A percentile compares a stretch with the other conserved stretches of the same genome.
Conservation (phyloP, 1,284 basidiomycete species). For the Apiotrichum brassicae region DNA sequence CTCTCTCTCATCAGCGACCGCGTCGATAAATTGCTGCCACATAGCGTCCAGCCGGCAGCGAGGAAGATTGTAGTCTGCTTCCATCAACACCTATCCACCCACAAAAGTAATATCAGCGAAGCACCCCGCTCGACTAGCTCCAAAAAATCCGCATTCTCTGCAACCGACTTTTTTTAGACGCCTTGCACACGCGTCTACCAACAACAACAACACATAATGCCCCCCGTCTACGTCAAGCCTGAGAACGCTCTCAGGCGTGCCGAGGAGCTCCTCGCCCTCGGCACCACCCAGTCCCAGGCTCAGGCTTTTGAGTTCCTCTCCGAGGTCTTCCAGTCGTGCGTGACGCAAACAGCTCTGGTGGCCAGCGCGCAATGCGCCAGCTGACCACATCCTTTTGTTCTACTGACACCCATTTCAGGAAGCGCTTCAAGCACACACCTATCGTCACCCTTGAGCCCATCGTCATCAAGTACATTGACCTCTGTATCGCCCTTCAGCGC, state of each 20-base stretch:
- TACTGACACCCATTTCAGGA: slow-evolving; percentile 43
- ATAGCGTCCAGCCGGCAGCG: slow-evolving; percentile 18
- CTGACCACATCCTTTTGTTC: no score
- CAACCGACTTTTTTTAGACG: no score
- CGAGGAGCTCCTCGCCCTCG: slow-evolving; percentile 47
- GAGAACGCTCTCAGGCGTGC: slow-evolving; percentile 49
- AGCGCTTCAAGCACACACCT: slow-evolving; percentile 89
- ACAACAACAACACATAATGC: slow-evolving; percentile 25
- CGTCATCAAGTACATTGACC: slow-evolving; percentile 75
- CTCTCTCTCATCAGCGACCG: slow-evolving; percentile 20
- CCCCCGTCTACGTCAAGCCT: slow-evolving; percentile 46
- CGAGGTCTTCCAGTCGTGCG: slow-evolving; percentile 47
- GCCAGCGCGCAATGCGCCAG: no score
- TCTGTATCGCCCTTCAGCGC: slow-evolving; percentile 93
- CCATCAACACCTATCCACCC: no score
- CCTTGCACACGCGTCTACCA: neutral
- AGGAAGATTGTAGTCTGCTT: slow-evolving; percentile 34
- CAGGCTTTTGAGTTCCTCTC: slow-evolving; percentile 47
- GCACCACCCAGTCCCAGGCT: slow-evolving; percentile 42
- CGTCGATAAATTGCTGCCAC: slow-evolving; percentile 33
- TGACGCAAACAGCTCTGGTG: no score
- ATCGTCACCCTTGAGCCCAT: slow-evolving; percentile 89
- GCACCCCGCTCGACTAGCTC: neutral
- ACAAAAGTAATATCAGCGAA: neutral
- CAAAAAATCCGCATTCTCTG: no score